A percentile compares a stretch with the other conserved stretches of the same genome.
Conservation (phyloP, 371 early-diverging fungal species). For the Mortierella sp. region DNA sequence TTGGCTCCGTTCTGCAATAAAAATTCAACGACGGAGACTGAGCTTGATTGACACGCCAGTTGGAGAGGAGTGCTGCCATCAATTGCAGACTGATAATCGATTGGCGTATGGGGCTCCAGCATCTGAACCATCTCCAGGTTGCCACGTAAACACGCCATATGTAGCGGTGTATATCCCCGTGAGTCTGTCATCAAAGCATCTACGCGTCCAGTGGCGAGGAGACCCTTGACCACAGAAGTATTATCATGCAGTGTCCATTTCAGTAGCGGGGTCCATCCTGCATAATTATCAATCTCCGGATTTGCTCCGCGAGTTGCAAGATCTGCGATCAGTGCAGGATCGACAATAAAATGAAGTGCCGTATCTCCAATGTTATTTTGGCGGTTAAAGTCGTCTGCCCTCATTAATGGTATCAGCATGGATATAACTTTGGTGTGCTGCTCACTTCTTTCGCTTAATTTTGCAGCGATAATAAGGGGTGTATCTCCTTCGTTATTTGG, state of each 20-base stretch:
- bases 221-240: conserved; percentile 51
- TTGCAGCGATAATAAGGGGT: conserved; percentile 33
- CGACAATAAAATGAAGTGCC: conserved; percentile 59
- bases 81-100: conserved; percentile 42
- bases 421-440: conserved; percentile 8
- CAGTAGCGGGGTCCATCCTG: conserved; percentile 60
- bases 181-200: conserved; percentile 37
- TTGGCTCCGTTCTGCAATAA: conserved; percentile 54
- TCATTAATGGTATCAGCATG: conserved; percentile 19
- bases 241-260: conserved; percentile 62
- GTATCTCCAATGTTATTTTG: conserved; percentile 58
- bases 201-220: conserved; percentile 34
- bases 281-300: conserved; percentile 39
- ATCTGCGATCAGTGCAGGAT: conserved; percentile 32
- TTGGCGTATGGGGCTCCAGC: conserved; percentile 20
- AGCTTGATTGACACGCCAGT: conserved; percentile 43
- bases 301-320: conserved; percentile 31
- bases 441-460: conserved; percentile 13
- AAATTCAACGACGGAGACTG: conserved; percentile 32
- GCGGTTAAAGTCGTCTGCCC: conserved; percentile 21
- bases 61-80: conserved; percentile 50
- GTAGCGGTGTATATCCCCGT: conserved; percentile 62
- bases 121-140: conserved; percentile 38
- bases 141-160: conserved; percentile 54
- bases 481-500: conserved; percentile 53